These are phyloP conservation scores for Nemania bipapillata DNA, from an alignment of 2,329 filamentous ascomycete genomes.

Conservation along the genomic window DNA sequence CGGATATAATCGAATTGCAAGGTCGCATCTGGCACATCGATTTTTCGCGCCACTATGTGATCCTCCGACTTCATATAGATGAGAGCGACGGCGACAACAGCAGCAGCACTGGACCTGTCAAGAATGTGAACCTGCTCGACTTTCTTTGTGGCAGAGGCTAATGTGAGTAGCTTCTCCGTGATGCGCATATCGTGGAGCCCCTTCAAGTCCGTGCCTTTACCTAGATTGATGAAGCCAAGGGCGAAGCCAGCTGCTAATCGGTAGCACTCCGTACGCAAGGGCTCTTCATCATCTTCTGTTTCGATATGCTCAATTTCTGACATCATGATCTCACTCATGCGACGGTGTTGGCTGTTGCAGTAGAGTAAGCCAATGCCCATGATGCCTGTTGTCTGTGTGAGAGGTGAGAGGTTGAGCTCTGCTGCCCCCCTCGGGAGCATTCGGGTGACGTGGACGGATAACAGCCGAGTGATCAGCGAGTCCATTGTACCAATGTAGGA, in stretches of 20 bases:
- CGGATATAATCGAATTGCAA: conserved; percentile 95
- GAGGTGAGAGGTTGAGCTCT: conserved; percentile 89
- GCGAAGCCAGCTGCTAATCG: conserved; percentile 92
- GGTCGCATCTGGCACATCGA: conserved; percentile 89
- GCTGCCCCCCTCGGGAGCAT: conserved; percentile 93
- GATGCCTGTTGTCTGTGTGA: conserved; percentile 94
- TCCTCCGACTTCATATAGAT: conserved; percentile 99
- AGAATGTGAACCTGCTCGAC: conserved; percentile 92
- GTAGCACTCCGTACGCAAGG: conserved; percentile 93
- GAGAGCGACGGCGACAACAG: conserved; percentile 86
- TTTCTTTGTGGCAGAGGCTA: conserved; percentile 89
- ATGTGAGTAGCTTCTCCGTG: conserved; percentile 83
- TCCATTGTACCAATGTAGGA: conserved; percentile 98
- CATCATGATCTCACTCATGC: conserved; percentile 99
- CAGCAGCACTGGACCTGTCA: conserved; percentile 92
- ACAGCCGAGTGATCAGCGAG: conserved; percentile 86
- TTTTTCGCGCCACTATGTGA: conserved; percentile 83
- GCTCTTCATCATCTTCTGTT: conserved; percentile 81
- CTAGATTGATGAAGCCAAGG: conserved; percentile 92
- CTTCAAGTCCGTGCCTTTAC: conserved; percentile 85
- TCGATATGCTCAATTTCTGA: conserved; percentile 94
- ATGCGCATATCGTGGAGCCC: conserved; percentile 94
- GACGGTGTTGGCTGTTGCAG: conserved; percentile 92
- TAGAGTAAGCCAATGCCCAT: conserved; percentile 97
- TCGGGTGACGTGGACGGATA: conserved; percentile 94